Evolutionary conservation across 2,329 filamentous ascomycete species (phyloP), one percentile per base, ranked within the genome.

Genomic region (Apiospora saccharicola): DNA sequence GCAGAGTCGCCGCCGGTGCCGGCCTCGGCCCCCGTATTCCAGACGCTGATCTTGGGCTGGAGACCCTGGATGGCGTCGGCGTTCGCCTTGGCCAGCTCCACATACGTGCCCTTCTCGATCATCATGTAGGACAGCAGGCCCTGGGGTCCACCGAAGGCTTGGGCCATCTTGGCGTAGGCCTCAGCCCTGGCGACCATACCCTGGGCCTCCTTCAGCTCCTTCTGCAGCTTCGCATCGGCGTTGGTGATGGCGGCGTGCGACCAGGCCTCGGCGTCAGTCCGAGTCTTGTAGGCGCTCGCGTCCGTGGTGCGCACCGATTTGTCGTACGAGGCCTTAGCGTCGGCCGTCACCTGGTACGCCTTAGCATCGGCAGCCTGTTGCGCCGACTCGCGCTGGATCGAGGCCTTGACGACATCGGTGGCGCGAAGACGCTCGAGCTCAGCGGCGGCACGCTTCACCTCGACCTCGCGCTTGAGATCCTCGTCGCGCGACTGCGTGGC

Each of bases 11-110:
- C 81, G 37, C 82, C 83, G 57, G 79, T 84, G n/a, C 82, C 84
- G 26, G 80, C 79, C 69, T 87, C 84, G 68, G 83, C 81, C 61
- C 93, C 93, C 12, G 94, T 97, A 80, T 94, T 96, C 94, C 94
- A 97, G 37, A 96, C 91, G 74, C 91, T 95, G 84, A 97, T 96
- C 91, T 97, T 97, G 75, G 94, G 94, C 81, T 95, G 89, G 76
- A 97, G 83, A 37, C 94, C 94, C 70, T 90, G 87, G 79, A 97
- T 90, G 44, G 93, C 94, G 44, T 87, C 81, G 67, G 92, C 94
- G 77, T 97, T 97, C 69, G 93, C 93, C 77, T 92, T 87, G 72
- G 94, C 94, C 69, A 97, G 88, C 77, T 91, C 88, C 79, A 93
- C 89, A 81, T 94, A 96, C 0, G 92, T 93, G 76, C 92, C 92